Conservation (phyloP, 2,329 filamentous ascomycete species). For the Pyrenophora seminiperda region DNA sequence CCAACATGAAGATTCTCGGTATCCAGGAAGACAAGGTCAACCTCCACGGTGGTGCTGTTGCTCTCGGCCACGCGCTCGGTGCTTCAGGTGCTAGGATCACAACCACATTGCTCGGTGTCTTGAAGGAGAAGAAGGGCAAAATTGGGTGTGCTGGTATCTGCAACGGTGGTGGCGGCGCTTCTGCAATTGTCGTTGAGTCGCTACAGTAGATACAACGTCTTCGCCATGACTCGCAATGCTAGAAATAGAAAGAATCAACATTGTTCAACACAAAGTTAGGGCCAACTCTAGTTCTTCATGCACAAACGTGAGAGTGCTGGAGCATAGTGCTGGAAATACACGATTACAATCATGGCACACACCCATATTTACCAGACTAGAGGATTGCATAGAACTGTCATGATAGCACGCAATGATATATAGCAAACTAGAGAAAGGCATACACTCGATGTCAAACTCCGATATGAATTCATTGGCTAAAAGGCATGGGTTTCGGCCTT, state of each 20-base stretch:
- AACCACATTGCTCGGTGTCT: conserved; percentile 84
- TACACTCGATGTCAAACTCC: too few relatives aligned
- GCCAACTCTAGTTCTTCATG: too few relatives aligned
- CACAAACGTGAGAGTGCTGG: neutral
- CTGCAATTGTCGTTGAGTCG: conserved; percentile 85
- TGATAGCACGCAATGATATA: too few relatives aligned
- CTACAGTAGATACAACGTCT: conserved; percentile 35
- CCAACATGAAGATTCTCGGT: conserved; percentile 90
- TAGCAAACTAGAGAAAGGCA: too few relatives aligned
- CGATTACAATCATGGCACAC: too few relatives aligned
- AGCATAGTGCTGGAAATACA: too few relatives aligned
- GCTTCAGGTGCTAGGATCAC: conserved; percentile 93
- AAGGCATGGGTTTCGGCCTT: conserved; percentile 15
- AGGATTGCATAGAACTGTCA: too few relatives aligned
- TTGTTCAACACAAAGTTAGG: neutral
- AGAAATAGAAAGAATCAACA: conserved; percentile 8
- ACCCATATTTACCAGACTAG: too few relatives aligned
- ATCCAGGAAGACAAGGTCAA: conserved; percentile 88
- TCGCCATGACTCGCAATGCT: conserved; percentile 12
- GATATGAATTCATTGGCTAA: conserved; percentile 7
- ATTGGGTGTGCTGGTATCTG: conserved; percentile 94
- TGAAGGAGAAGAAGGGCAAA: conserved; percentile 90
- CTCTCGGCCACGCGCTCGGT: conserved; percentile 92
- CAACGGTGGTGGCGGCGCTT: conserved; percentile 96
- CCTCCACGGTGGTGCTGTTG: conserved; percentile 91